Evolutionary conservation across 1,139 yeast species (phyloP).

Genomic region (Fermentozyma sake): DNA sequence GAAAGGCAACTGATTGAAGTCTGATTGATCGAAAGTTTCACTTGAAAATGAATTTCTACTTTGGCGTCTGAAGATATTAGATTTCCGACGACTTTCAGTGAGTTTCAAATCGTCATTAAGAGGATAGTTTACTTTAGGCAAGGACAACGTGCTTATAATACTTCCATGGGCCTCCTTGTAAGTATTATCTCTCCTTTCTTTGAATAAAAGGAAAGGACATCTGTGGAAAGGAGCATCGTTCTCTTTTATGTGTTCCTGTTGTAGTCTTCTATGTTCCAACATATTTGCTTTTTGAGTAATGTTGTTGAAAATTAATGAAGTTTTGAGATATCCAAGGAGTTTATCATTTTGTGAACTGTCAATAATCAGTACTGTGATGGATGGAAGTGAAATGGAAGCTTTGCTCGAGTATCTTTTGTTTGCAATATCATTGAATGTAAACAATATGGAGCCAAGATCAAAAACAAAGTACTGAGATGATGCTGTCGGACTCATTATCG

Average conservation of each 20-base stretch:
- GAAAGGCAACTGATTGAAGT: neutral
- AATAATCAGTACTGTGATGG: slow-evolving; percentile 30
- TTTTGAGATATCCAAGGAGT: slow-evolving; percentile 33
- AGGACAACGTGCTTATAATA: slow-evolving; percentile 56
- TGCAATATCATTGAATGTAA: slow-evolving; percentile 64
- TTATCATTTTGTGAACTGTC: slow-evolving; percentile 12
- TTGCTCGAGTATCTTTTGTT: slow-evolving; percentile 61
- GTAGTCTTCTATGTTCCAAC: slow-evolving; percentile 43
- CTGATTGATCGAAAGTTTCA: slow-evolving; percentile 1
- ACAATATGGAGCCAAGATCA: slow-evolving; percentile 32
- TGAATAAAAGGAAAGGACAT: slow-evolving; percentile 62
- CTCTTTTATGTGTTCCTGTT: slow-evolving; percentile 58
- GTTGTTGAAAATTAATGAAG: slow-evolving; percentile 56
- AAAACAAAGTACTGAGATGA: slow-evolving; percentile 20
- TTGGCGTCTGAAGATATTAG: too few species aligned
- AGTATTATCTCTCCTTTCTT: slow-evolving; percentile 35
- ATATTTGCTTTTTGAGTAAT: slow-evolving; percentile 55
- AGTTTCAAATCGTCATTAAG: slow-evolving; percentile 20
- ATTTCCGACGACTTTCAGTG: too few species aligned
- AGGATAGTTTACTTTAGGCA: slow-evolving; percentile 67
- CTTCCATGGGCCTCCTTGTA: slow-evolving; percentile 49
- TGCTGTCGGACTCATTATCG: slow-evolving; percentile 13
- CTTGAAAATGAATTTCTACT: slow-evolving; percentile 3
- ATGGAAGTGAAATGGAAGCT: slow-evolving; percentile 48
- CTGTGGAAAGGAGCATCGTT: slow-evolving; percentile 87